phyloP scores from a whole-genome alignment of 139 green algal genomes.

The Tetraselmis chui region DNA sequence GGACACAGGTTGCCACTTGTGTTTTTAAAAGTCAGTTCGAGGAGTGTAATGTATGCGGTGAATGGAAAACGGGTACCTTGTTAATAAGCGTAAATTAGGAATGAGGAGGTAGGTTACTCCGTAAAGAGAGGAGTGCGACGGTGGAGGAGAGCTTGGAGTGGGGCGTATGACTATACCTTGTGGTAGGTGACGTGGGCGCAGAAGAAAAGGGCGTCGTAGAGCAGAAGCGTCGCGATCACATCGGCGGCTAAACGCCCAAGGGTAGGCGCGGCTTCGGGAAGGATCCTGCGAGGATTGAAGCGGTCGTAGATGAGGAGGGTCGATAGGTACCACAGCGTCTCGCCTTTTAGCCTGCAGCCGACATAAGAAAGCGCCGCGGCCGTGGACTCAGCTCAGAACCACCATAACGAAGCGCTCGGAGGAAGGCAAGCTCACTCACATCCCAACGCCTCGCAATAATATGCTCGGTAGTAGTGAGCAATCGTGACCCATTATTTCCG shows the following conservation, averaged over 20 bases:
- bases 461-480: no score
- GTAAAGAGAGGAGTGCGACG: neutral
- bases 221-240: slow-evolving; percentile 13
- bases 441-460: no score
- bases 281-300: slow-evolving; percentile 2
- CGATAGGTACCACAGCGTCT: neutral
- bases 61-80: neutral
- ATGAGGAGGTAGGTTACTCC: neutral
- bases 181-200: slow-evolving; percentile 17
- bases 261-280: slow-evolving; percentile 15
- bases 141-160: neutral
- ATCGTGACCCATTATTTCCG: no score
- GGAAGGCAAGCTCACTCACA: no score
- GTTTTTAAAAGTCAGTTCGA: no score
- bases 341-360: neutral
- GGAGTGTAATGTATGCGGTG: no score
- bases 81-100: neutral
- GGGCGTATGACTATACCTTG: slow-evolving; percentile 11
- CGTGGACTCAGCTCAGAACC: no score
- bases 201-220: slow-evolving; percentile 31
- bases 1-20: no score
- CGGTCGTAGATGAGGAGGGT: neutral
- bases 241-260: slow-evolving; percentile 13
- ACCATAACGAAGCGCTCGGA: no score
- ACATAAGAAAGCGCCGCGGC: no score